Evolutionary conservation across 257 asterid species (phyloP).

Genomic region (Striga asiatica): DNA sequence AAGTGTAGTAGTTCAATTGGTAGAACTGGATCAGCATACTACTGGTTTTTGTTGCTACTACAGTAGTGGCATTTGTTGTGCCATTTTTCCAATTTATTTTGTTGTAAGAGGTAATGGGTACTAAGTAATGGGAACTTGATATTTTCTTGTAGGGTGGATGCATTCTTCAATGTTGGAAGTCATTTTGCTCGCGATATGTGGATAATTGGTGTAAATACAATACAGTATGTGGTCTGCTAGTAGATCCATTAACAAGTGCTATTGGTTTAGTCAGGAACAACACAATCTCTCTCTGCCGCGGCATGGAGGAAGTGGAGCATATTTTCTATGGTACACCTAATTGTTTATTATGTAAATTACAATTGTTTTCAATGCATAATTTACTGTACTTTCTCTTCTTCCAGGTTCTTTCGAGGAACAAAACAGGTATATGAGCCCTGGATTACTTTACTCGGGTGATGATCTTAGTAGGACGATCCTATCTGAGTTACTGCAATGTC

Average conservation of each 20-base stretch:
- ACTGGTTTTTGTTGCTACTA: not conserved
- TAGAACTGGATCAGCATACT: not conserved
- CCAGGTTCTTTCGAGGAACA: constrained; percentile 57
- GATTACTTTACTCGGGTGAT: constrained; percentile 29
- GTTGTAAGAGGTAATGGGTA: constrained; percentile 9
- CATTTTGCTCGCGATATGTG: constrained; percentile 50
- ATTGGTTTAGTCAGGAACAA: constrained; percentile 68
- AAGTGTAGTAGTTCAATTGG: not conserved
- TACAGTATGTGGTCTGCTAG: constrained; percentile 63
- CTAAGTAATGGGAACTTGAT: constrained; percentile 18
- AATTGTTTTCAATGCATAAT: constrained; percentile 14
- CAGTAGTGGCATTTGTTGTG: not conserved
- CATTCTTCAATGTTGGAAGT: constrained; percentile 60
- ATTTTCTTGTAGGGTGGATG: constrained; percentile 48
- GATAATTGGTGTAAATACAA: constrained; percentile 66
- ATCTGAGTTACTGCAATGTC: constrained; percentile 59
- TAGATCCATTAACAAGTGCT: constrained; percentile 70
- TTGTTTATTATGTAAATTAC: constrained; percentile 2
- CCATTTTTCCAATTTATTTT: not conserved
- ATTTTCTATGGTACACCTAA: constrained; percentile 46
- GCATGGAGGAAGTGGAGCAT: constrained; percentile 75
- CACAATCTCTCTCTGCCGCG: constrained; percentile 63
- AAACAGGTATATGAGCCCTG: constrained; percentile 23
- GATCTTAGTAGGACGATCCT: constrained; percentile 49
- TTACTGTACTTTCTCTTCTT: constrained; percentile 10